Percentiles rank a stretch among this genome's conserved stretches.
Conservation (phyloP, 2,329 filamentous ascomycete species). For the Purpureocillium takamizusanense region DNA sequence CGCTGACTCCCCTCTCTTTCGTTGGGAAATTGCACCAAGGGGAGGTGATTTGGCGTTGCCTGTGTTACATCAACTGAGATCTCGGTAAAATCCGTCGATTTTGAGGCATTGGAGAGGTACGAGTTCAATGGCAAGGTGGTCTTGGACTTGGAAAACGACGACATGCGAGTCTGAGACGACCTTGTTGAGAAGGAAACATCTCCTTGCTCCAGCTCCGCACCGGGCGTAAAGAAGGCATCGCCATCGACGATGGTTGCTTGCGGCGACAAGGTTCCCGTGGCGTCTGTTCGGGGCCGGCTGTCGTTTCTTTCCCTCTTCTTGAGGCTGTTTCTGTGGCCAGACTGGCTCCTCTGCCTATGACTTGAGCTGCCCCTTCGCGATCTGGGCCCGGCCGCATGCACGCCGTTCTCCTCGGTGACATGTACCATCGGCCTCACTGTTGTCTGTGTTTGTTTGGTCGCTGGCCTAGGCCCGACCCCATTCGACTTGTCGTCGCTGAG, state of each 20-base stretch:
- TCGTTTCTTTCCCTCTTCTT: conserved; percentile 43
- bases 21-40: conserved; percentile 44
- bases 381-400: conserved; percentile 17
- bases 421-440: conserved; percentile 61
- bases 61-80: conserved; percentile 29
- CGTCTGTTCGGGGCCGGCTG: conserved; percentile 36
- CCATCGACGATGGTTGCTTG: conserved; percentile 37
- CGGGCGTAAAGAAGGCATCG: conserved; percentile 41
- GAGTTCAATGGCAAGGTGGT: conserved; percentile 37
- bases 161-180: conserved; percentile 24
- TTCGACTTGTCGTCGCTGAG: conserved; percentile 27
- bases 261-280: conserved; percentile 28
- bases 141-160: conserved; percentile 33
- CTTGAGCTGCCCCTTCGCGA: conserved; percentile 25
- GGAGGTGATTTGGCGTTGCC: conserved; percentile 37
- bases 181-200: conserved; percentile 34
- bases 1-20: conserved; percentile 42
- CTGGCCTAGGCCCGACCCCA: conserved; percentile 17
- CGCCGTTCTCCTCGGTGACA: conserved; percentile 57
- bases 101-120: conserved; percentile 30
- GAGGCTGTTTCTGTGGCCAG: conserved; percentile 40
- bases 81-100: conserved; percentile 29
- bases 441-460: conserved; percentile 35
- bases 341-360: conserved; percentile 32
- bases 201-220: conserved; percentile 31